These are phyloP conservation scores for Mucor lusitanicus DNA, from an alignment of 371 early-diverging fungal genomes.

Conservation along the genomic window DNA sequence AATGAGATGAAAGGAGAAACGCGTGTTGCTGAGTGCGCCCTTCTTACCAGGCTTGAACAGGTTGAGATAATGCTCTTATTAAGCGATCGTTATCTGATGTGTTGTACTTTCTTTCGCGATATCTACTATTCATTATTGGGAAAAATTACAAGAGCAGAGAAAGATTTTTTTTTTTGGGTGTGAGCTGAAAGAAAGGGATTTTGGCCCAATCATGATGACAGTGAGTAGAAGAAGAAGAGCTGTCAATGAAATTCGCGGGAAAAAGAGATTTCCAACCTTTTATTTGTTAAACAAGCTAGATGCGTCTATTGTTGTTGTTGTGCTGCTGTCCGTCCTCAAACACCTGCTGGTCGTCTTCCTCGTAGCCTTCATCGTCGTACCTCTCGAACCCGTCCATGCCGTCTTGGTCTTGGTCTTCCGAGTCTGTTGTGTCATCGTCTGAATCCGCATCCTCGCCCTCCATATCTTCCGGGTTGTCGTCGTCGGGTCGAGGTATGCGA, in stretches of 20 bases:
- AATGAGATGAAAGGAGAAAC: not conserved
- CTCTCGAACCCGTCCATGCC: conserved; percentile 23
- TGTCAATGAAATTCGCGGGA: too few relatives aligned
- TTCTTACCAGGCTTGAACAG: conserved; percentile 51
- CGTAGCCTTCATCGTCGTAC: conserved; percentile 45
- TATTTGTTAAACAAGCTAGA: not conserved
- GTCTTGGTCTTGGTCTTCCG: conserved; percentile 33
- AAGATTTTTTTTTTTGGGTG: not conserved
- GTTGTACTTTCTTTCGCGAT: conserved; percentile 50
- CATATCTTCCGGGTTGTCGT: conserved; percentile 22
- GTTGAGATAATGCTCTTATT: conserved; percentile 47
- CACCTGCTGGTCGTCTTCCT: conserved; percentile 21
- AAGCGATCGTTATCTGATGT: conserved; percentile 50
- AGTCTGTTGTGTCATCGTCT: conserved; percentile 21
- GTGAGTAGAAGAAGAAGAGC: too few relatives aligned
- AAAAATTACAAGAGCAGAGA: not conserved
- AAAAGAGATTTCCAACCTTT: too few relatives aligned
- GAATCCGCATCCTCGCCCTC: conserved; percentile 19
- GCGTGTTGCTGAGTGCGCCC: not conserved
- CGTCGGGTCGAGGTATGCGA: conserved; percentile 31
- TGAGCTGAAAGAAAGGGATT: not conserved
- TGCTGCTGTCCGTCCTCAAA: conserved; percentile 16
- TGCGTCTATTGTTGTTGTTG: not conserved
- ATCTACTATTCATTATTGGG: conserved; percentile 26
- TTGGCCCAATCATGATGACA: too few relatives aligned